Conservation (phyloP, 2,329 filamentous ascomycete genomes). For the Talaromyces piceae region DNA sequence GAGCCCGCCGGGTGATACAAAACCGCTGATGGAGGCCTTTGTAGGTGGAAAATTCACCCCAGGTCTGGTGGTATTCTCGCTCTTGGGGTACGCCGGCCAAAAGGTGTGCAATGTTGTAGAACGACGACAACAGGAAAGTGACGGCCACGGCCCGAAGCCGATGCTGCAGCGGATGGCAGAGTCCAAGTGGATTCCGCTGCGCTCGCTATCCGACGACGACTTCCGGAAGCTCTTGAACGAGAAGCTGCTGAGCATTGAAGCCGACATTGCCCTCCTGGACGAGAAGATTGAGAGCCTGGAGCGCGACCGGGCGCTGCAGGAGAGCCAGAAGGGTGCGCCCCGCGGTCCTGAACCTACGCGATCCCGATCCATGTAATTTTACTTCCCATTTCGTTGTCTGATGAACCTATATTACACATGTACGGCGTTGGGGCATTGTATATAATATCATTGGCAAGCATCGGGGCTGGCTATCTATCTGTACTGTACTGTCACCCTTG, state of each 20-base stretch:
- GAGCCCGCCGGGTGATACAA: background rate
- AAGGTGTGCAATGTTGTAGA: conserved; percentile 47
- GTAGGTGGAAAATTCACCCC: conserved; percentile 53
- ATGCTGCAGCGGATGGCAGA: conserved; percentile 47
- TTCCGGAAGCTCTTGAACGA: conserved; percentile 65
- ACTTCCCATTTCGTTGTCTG: background rate
- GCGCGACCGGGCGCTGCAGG: conserved; percentile 26
- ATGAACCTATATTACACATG: no score
- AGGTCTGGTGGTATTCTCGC: conserved; percentile 51
- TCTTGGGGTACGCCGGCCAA: conserved; percentile 53
- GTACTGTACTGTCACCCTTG: background rate
- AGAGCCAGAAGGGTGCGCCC: background rate
- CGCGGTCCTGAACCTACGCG: no score
- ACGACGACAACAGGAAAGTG: conserved; percentile 35
- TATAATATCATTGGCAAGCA: background rate
- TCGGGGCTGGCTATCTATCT: no score
- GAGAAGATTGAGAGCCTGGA: conserved; percentile 56
- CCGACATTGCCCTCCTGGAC: conserved; percentile 70
- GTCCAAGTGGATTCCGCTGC: conserved; percentile 65
- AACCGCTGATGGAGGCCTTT: conserved; percentile 20
- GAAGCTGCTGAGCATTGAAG: conserved; percentile 63
- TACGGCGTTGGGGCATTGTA: background rate
- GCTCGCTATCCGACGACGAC: conserved; percentile 62
- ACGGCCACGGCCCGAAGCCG: conserved; percentile 29
- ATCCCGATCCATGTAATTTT: background rate